phyloP scores from a whole-genome alignment of 1,284 basidiomycete species.

The Ganoderma lingzhi region DNA sequence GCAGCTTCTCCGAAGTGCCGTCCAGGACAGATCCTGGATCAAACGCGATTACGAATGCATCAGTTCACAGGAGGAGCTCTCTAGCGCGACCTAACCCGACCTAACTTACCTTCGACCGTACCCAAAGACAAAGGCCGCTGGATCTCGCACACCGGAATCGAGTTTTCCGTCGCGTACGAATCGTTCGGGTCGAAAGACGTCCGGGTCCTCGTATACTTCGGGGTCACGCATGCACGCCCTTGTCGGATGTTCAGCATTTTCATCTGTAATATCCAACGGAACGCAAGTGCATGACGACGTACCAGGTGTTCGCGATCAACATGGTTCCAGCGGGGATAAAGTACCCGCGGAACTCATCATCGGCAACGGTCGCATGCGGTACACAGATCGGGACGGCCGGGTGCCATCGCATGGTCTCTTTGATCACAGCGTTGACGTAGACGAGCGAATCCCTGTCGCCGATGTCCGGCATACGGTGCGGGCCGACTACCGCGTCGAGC shows the following conservation, averaged over 20 bases:
- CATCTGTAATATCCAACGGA: too few species aligned
- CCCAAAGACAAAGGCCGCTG: constrained; percentile 32
- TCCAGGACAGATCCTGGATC: constrained; percentile 27
- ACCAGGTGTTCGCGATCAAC: constrained; percentile 33
- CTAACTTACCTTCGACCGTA: constrained; percentile 20
- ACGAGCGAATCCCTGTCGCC: constrained; percentile 29
- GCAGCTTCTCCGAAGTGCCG: constrained; percentile 14
- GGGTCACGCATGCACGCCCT: constrained; percentile 32
- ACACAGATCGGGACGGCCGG: constrained; percentile 9
- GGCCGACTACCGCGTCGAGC: constrained; percentile 40
- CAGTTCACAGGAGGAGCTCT: too few species aligned
- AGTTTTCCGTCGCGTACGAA: constrained; percentile 27
- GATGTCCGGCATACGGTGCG: constrained; percentile 33
- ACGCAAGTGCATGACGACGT: constrained; percentile 8
- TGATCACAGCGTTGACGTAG: constrained; percentile 26
- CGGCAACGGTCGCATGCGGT: constrained; percentile 13
- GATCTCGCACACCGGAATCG: constrained; percentile 17
- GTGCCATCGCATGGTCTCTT: constrained; percentile 24
- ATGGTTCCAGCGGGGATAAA: constrained; percentile 35
- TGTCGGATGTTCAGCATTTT: background rate
- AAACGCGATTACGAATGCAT: too few species aligned
- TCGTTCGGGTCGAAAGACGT: constrained; percentile 28
- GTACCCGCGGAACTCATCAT: constrained; percentile 27
- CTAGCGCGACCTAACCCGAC: too few species aligned
- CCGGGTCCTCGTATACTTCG: constrained; percentile 25